A percentile compares a stretch with the other conserved stretches of the same genome.
These are phyloP conservation scores for Debaryomyces subglobosus DNA, from an alignment of 1,139 yeast species.

Conservation along the genomic window DNA sequence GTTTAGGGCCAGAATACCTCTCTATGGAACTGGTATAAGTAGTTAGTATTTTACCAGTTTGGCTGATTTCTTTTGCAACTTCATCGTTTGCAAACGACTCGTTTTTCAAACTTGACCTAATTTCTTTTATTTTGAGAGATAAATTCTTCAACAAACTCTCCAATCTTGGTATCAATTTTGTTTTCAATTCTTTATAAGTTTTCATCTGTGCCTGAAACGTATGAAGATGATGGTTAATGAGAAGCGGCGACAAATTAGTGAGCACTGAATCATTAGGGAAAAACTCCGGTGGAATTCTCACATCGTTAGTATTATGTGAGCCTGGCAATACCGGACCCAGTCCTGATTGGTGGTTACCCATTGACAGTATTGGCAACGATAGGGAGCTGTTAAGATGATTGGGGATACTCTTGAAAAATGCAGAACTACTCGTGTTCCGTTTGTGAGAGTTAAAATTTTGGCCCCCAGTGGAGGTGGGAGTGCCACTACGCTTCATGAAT, in stretches of 20 bases:
- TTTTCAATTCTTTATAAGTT: constrained; percentile 35
- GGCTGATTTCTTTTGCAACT: constrained; percentile 41
- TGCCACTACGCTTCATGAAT: constrained; percentile 10
- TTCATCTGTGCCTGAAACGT: constrained; percentile 31
- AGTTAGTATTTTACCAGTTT: constrained; percentile 40
- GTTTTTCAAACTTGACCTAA: constrained; percentile 43
- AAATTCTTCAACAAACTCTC: constrained; percentile 43
- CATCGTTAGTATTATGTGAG: constrained; percentile 22
- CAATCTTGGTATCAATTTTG: constrained; percentile 41
- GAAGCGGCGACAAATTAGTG: constrained; percentile 37
- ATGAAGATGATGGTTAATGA: constrained; percentile 41
- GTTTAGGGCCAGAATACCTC: constrained; percentile 32
- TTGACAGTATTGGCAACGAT: not conserved
- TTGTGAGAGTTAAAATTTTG: constrained; percentile 16
- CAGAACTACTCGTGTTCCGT: constrained; percentile 14
- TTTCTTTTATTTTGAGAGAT: constrained; percentile 45
- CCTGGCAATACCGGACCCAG: not conserved
- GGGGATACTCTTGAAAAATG: constrained; percentile 4
- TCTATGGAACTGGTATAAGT: constrained; percentile 38
- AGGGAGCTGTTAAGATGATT: not conserved
- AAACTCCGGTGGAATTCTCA: constrained; percentile 49
- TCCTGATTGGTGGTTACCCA: not conserved
- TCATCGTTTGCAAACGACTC: constrained; percentile 47
- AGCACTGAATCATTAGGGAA: constrained; percentile 43
- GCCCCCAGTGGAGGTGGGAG: not conserved